Evolutionary conservation across 2,329 filamentous ascomycete genomes (phyloP), one percentile per base, ranked within the genome.

Genomic region (Stagonosporopsis rhizophila): DNA sequence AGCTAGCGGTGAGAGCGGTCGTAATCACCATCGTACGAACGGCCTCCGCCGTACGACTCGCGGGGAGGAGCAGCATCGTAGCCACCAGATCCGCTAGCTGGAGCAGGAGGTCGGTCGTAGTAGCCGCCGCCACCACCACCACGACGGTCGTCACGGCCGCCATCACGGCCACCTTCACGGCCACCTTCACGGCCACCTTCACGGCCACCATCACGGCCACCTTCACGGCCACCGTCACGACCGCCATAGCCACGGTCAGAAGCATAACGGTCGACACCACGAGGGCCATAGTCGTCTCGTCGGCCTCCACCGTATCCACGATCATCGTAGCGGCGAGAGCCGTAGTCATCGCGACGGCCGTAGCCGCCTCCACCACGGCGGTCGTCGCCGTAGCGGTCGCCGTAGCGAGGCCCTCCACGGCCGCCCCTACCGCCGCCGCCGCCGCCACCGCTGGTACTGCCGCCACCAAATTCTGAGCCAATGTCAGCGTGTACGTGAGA

Each of bases 291-390:
- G 58, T 77, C 73, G 41, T 77, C 71, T 47, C 71, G 69, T 47
- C 65, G 89, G 62, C 86, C 84, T 70, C 87, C 85, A 58, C 89
- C 86, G 50, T 78, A 78, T 58, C 79, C 80, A 52, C 76, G 76
- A 58, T 75, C 73, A 14, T 73, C 71, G 59, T 76, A 76, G 60
- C 74, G 73, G 52, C 75, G 71, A 55, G 69, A 71, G 53, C 80
- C 78, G 52, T 79, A 81, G 66, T 82, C 79, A 65, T 82, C 80
- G 54, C 80, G 79, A 64, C 72, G 72, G 25, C 75, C 72, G 38
- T 67, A 70, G 64, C 75, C 77, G 52, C 77, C 79, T 61, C 80
- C 79, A 62, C 82, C 81, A 51, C 80, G 79, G 56, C 80, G 79
- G 63, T 80, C 80, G 48, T 75, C 78, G 52, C 52, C 54, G 64